Base-by-base conservation (phyloP, 306 rosid species). In the Lotus japonicus region DNA sequence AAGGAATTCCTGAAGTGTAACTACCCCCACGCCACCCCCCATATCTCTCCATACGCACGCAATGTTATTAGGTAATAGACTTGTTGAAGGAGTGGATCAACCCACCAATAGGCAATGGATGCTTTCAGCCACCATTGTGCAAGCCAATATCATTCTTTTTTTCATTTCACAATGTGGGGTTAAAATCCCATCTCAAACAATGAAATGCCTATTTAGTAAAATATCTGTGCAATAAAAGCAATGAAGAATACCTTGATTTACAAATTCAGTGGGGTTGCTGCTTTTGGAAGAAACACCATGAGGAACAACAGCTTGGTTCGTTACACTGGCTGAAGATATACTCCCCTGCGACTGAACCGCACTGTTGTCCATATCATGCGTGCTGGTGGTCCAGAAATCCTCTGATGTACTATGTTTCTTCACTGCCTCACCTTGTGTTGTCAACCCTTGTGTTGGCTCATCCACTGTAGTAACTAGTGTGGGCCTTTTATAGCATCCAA, bases 381-480 rank as follows among this genome's bases (percentile, higher is more conserved):
- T 84, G 79, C 97, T 94, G 50, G 89, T 86, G 77, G 99, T 90
- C 99, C 97, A 88, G 73, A 88, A 88, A 74, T 81, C 92, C 80
- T 86, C 95, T 6, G 95, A 90, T 49, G 85, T 75, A 76, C 84
- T 79, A 18, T 81, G 88, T 72, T 84, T 90, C 73, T 53, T 85
- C 58, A 23, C 75, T 6, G 77, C 11, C 36, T 4, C 77, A 49
- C 71, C 72, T 70, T 57, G 85, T 61, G 48, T 58, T 63, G 45
- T 5, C 45, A 75, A 33, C 49, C 41, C 66, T 66, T 81, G 79
- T 6, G 86, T 76, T 45, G 84, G 84, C 52, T 60, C 79, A 72
- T 85, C 80, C 70, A 57, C 67, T 9, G 70, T 61, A 44, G 76
- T 21, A 51, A 36, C 53, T 59, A 69, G 11, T 77, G 75, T 64